A percentile compares a stretch with the other conserved stretches of the same genome.
Conservation (phyloP, 768 basidiomycete genomes). For the Suillus weaverae region DNA sequence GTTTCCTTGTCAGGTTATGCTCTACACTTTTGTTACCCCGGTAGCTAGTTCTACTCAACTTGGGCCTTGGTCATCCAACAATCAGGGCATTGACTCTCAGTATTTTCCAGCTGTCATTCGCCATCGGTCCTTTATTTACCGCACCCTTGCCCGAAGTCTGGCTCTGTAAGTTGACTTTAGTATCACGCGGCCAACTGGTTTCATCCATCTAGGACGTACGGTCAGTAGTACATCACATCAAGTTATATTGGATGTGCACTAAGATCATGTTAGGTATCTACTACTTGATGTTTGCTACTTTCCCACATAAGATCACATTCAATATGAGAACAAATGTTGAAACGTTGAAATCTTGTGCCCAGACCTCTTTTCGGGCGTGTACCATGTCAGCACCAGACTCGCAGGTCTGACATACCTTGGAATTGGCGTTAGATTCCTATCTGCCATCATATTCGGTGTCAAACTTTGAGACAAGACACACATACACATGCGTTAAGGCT, state of each 20-base stretch:
- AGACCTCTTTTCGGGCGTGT: constrained; percentile 48
- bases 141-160: constrained; percentile 45
- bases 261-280: constrained; percentile 37
- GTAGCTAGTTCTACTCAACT: too few species aligned
- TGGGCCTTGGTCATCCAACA: too few species aligned
- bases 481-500: constrained; percentile 13
- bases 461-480: constrained; percentile 46
- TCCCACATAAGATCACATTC: constrained; percentile 39
- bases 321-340: constrained; percentile 5
- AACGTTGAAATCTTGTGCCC: constrained; percentile 10
- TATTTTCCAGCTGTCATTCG: too few species aligned
- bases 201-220: constrained; percentile 47
- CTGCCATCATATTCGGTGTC: constrained; percentile 49
- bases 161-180: constrained; percentile 54
- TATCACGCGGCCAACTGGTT: neutral
- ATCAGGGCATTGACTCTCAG: too few species aligned
- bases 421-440: constrained; percentile 51
- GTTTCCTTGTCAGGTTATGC: too few species aligned
- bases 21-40: too few species aligned
- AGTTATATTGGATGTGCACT: neutral
- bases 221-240: constrained; percentile 33
- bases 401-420: constrained; percentile 56
- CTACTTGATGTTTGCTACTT: constrained; percentile 69
- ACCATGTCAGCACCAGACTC: constrained; percentile 52
- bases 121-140: too few species aligned